Percentiles rank a stretch among this genome's conserved stretches.
Evolutionary conservation across 176 grass and related monocot species (phyloP).

Genomic region (Guadua angustifolia): DNA sequence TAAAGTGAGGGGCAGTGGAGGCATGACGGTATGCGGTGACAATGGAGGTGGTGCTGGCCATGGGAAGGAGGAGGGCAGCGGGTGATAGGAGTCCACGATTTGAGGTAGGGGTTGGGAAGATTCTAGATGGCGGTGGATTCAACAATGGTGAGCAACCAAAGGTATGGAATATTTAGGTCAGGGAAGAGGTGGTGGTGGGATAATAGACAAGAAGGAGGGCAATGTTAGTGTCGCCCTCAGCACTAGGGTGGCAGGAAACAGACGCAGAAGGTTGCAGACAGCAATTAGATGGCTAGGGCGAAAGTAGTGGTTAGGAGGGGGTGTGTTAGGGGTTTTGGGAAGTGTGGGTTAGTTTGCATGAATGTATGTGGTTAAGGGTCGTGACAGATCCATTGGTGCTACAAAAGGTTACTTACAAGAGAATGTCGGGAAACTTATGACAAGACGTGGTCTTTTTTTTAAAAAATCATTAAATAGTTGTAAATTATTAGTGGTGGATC

Average conservation of each 20-base stretch:
- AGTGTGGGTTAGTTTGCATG: too few species aligned
- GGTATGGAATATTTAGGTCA: background rate
- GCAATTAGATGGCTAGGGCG: fast-evolving
- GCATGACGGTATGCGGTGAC: too few species aligned
- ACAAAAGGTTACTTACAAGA: background rate
- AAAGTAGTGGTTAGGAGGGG: too few species aligned
- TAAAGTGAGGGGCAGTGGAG: too few species aligned
- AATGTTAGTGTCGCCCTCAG: too few species aligned
- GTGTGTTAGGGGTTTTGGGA: background rate
- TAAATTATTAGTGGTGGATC: background rate
- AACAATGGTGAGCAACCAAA: background rate
- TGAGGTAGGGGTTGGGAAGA: background rate
- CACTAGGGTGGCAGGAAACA: background rate
- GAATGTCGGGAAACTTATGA: background rate
- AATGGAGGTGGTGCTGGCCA: too few species aligned
- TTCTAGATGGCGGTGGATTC: too few species aligned
- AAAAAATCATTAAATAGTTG: background rate
- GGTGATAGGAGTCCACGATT: background rate
- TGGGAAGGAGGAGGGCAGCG: too few species aligned
- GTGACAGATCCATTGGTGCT: background rate
- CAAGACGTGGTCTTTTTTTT: background rate
- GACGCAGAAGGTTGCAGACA: fast-evolving
- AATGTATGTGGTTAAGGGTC: background rate
- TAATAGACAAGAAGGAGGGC: background rate
- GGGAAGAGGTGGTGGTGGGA: background rate